phyloP scores from a whole-genome alignment of 2,329 filamentous ascomycete species.

The Cytospora schulzeri region DNA sequence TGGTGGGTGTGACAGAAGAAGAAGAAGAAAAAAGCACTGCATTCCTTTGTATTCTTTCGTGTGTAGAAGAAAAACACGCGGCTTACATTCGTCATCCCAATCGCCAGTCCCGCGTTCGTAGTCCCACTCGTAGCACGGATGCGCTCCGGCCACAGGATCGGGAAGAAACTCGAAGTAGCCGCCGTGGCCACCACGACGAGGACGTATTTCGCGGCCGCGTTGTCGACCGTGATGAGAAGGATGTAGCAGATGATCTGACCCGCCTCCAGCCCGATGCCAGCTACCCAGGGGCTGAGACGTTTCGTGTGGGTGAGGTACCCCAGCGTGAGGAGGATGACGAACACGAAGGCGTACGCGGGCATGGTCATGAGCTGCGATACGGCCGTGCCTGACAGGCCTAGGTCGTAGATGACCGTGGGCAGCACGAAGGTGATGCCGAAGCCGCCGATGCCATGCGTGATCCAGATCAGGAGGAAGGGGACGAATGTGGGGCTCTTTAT shows the following conservation, averaged over 20 bases:
- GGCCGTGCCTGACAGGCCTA: constrained; percentile 34
- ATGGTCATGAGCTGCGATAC: constrained; percentile 36
- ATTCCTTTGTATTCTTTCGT: background rate
- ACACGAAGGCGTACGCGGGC: constrained; percentile 29
- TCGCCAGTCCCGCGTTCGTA: constrained; percentile 41
- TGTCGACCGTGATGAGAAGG: constrained; percentile 41
- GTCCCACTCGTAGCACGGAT: constrained; percentile 43
- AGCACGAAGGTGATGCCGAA: constrained; percentile 35
- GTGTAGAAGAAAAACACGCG: background rate
- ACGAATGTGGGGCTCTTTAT: constrained; percentile 32
- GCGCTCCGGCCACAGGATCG: constrained; percentile 45
- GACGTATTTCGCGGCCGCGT: constrained; percentile 41
- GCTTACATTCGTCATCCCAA: constrained; percentile 40
- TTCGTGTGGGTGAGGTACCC: constrained; percentile 32
- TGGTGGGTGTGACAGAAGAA: background rate
- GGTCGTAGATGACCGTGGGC: constrained; percentile 35
- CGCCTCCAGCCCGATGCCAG: constrained; percentile 36
- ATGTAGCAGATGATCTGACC: constrained; percentile 43
- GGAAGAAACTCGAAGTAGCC: constrained; percentile 42
- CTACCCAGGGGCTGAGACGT: constrained; percentile 32
- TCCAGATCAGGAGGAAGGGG: constrained; percentile 34
- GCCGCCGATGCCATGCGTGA: constrained; percentile 35
- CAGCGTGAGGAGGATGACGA: constrained; percentile 33
- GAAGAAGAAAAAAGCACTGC: background rate
- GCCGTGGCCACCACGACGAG: constrained; percentile 44